Conservation (phyloP, 805 yeast species). For the Candida lessepsii region DNA sequence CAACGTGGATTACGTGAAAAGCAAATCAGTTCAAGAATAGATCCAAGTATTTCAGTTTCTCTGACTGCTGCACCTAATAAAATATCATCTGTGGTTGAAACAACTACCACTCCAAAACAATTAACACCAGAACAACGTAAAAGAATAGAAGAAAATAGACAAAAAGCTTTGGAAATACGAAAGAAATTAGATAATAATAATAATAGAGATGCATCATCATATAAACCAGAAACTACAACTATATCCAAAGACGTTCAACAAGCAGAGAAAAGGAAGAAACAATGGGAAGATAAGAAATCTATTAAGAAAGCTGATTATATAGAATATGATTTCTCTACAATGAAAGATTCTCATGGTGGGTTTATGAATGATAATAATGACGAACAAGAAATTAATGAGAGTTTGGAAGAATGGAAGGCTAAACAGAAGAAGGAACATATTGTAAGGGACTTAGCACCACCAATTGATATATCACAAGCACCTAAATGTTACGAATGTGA, state of each 20-base stretch:
- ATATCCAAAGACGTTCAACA: constrained; percentile 10
- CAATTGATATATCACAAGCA: constrained; percentile 66
- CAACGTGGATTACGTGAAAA: constrained; percentile 31
- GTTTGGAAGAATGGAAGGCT: constrained; percentile 48
- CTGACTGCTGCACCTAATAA: constrained; percentile 3
- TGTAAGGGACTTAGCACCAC: constrained; percentile 63
- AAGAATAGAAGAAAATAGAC: constrained; percentile 52
- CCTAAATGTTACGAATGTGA: constrained; percentile 84
- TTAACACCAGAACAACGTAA: constrained; percentile 50
- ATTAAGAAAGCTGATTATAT: constrained; percentile 66
- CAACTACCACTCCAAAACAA: constrained; percentile 3
- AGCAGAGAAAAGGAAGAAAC: constrained; percentile 9
- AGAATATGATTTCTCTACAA: constrained; percentile 85
- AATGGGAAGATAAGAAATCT: constrained; percentile 21
- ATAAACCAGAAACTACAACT: constrained; percentile 13
- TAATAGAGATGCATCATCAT: constrained; percentile 35
- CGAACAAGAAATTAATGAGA: constrained; percentile 15
- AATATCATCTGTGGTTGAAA: constrained; percentile 5
- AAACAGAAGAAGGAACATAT: constrained; percentile 39
- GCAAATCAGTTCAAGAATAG: constrained; percentile 8
- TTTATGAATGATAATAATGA: constrained; percentile 44
- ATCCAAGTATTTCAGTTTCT: constrained; percentile 6
- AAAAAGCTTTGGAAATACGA: constrained; percentile 49
- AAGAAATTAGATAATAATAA: constrained; percentile 31
- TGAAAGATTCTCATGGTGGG: constrained; percentile 88